Percentiles rank a stretch among this genome's conserved stretches.
phyloP scores from a whole-genome alignment of 352 stramenopile species.

The Phytophthora pinifolia region DNA sequence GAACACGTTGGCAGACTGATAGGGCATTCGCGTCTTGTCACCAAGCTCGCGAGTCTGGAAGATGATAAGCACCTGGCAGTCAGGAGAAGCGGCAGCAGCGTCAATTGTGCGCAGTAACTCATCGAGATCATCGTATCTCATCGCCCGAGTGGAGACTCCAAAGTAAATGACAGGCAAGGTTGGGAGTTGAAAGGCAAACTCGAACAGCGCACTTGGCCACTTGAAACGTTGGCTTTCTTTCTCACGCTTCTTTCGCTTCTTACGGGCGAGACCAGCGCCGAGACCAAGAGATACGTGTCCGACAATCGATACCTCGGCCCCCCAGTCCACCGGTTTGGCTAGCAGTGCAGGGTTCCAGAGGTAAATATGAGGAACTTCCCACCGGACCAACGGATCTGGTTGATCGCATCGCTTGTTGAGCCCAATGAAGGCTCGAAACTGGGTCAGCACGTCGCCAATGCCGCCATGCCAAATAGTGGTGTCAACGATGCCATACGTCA shows the following conservation, averaged over 20 bases:
- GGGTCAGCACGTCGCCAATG: slow-evolving; percentile 30
- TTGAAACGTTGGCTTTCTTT: slow-evolving; percentile 23
- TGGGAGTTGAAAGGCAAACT: slow-evolving; percentile 24
- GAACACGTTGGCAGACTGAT: slow-evolving; percentile 26
- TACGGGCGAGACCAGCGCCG: slow-evolving; percentile 20
- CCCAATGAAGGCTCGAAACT: slow-evolving; percentile 41
- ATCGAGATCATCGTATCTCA: slow-evolving; percentile 27
- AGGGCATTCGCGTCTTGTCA: slow-evolving; percentile 9
- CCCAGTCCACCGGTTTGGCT: slow-evolving; percentile 41
- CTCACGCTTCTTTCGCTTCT: slow-evolving; percentile 15
- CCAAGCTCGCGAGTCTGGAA: slow-evolving; percentile 46
- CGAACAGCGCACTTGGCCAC: slow-evolving; percentile 8
- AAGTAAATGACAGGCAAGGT: slow-evolving; percentile 42
- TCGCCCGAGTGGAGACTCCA: slow-evolving; percentile 35
- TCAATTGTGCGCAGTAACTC: slow-evolving; percentile 42
- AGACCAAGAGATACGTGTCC: slow-evolving; percentile 33
- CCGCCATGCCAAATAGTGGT: slow-evolving; percentile 31
- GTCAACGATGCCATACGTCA: slow-evolving; percentile 30
- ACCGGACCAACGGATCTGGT: slow-evolving; percentile 27
- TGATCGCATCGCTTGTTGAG: slow-evolving; percentile 22
- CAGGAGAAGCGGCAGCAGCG: slow-evolving; percentile 15
- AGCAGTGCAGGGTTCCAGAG: slow-evolving; percentile 39
- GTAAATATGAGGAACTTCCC: slow-evolving; percentile 45
- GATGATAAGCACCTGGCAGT: slow-evolving; percentile 39
- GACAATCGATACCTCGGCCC: slow-evolving; percentile 33